Evolutionary conservation across 2,329 filamentous ascomycete genomes (phyloP).

Genomic region (Cordyceps tenuipes): DNA sequence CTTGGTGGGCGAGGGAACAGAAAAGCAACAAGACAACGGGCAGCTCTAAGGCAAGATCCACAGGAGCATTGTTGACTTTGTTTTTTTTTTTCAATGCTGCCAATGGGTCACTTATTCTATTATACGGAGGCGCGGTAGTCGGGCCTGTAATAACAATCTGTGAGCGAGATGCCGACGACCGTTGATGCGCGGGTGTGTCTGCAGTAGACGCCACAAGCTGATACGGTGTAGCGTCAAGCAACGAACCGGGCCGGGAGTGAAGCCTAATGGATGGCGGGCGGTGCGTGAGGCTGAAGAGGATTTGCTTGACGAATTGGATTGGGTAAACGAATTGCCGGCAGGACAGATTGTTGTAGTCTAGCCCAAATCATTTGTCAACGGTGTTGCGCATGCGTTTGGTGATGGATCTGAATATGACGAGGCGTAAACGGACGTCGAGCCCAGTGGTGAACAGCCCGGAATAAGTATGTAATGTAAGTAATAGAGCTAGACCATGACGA

Average conservation of each 20-base stretch:
- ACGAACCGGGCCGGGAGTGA: neutral
- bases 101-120: neutral
- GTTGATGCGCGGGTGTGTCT: neutral
- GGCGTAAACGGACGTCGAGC: neutral
- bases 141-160: neutral
- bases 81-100: neutral
- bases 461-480: too few relatives aligned
- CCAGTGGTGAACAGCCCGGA: too few relatives aligned
- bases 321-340: neutral
- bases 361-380: neutral
- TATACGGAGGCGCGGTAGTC: neutral
- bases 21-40: neutral
- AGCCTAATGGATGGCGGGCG: neutral
- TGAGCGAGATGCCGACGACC: neutral
- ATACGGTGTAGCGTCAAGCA: neutral
- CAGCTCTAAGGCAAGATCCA: slow-evolving; percentile 1
- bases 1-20: slow-evolving; percentile 1
- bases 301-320: neutral
- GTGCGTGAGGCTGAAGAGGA: neutral
- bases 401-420: neutral
- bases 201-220: neutral
- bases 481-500: neutral
- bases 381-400: neutral
- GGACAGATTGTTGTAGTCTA: neutral
- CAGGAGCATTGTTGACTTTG: neutral